A percentile compares a stretch with the other conserved stretches of the same genome.
phyloP scores from a whole-genome alignment of 176 grass and related monocot species.

The Zoysia pacifica region DNA sequence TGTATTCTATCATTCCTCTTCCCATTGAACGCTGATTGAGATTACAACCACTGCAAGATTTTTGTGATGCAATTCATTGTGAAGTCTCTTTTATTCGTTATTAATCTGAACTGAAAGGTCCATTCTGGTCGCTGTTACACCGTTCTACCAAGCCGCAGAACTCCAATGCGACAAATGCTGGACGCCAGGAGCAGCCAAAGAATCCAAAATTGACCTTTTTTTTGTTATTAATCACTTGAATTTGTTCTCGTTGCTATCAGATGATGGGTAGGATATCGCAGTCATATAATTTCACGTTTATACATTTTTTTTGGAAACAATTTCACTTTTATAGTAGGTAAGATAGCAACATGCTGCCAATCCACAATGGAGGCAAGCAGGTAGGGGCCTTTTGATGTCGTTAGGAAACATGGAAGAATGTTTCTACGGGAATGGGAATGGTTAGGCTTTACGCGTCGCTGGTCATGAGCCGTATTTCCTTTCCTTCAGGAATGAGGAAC shows the following conservation, averaged over 20 bases:
- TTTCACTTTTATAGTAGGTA: not conserved
- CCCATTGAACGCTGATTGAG: not conserved
- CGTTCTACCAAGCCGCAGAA: not conserved
- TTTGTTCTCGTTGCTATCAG: slow-evolving; percentile 17
- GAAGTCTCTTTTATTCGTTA: not conserved
- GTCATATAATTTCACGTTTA: slow-evolving; percentile 9
- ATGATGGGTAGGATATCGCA: not conserved
- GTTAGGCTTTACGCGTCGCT: not conserved
- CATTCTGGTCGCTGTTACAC: not conserved
- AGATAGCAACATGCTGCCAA: slow-evolving; percentile 35
- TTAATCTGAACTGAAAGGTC: not conserved
- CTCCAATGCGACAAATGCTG: slow-evolving; percentile 11
- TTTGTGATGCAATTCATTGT: not conserved
- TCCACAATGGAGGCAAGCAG: not conserved
- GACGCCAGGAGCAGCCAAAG: not conserved
- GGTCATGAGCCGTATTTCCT: not conserved
- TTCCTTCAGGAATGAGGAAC: not conserved
- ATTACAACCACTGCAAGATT: not conserved
- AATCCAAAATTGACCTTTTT: slow-evolving; percentile 1
- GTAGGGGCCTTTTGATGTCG: not conserved
- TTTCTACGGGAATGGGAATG: not conserved
- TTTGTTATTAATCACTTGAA: not conserved
- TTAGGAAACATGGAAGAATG: not conserved
- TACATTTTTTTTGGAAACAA: not conserved
- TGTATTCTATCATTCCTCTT: not conserved